Conservation (phyloP, 306 rosid genomes). For the Sindora glabra region DNA sequence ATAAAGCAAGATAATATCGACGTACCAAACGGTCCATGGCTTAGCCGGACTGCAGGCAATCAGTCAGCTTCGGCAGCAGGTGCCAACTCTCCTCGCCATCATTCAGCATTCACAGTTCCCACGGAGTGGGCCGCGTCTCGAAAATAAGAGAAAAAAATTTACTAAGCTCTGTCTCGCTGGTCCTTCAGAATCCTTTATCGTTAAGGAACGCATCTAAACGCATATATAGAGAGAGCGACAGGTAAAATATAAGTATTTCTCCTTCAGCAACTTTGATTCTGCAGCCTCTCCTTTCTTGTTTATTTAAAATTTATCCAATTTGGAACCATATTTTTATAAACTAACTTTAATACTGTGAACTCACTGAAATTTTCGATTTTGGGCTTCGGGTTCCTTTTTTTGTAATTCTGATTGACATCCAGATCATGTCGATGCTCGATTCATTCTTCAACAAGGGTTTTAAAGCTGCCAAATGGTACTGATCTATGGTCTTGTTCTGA, state of each 20-base stretch:
- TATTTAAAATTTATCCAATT: not conserved
- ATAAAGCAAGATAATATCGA: no score
- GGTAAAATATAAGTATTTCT: not conserved
- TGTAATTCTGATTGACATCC: conserved; percentile 18
- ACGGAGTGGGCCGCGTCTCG: no score
- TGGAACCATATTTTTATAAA: not conserved
- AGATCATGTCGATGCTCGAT: conserved; percentile 71
- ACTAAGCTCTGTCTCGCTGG: not conserved
- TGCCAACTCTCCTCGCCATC: no score
- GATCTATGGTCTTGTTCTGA: not conserved
- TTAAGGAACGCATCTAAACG: conserved; percentile 22
- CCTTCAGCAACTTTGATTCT: not conserved
- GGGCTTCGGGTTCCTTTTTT: not conserved
- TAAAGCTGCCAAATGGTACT: conserved; percentile 81
- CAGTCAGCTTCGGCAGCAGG: no score
- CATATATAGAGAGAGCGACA: not conserved
- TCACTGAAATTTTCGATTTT: conserved; percentile 9
- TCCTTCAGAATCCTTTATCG: conserved; percentile 20
- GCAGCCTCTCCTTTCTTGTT: not conserved
- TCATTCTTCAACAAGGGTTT: conserved; percentile 91
- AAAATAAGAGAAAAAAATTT: not conserved
- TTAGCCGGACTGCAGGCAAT: no score
- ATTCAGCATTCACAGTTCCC: no score
- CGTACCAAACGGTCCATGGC: no score
- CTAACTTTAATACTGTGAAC: not conserved